These are phyloP conservation scores for Suhomyces taliae DNA, from an alignment of 1,139 yeast genomes.

Conservation along the genomic window DNA sequence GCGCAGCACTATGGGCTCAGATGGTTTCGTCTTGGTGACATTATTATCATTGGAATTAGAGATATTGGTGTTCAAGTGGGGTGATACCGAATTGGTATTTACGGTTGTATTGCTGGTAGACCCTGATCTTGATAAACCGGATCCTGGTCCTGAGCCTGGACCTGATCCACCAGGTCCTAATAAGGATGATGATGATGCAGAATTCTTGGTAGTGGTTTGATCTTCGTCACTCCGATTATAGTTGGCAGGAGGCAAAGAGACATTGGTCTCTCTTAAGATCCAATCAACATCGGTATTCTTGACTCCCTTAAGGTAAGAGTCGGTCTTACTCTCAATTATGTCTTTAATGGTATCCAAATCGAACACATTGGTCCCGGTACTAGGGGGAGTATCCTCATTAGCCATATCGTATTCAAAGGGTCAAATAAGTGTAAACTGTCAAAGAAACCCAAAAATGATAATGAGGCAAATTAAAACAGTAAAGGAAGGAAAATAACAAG, in stretches of 20 bases:
- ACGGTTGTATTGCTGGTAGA: background rate
- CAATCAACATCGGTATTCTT: constrained; percentile 45
- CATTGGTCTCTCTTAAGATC: constrained; percentile 44
- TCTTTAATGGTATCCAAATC: constrained; percentile 16
- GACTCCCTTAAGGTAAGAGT: constrained; percentile 27
- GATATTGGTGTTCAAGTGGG: constrained; percentile 30
- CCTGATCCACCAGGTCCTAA: background rate
- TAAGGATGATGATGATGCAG: background rate
- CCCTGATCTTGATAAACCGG: too few species aligned
- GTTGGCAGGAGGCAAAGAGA: constrained; percentile 6
- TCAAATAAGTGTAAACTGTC: background rate
- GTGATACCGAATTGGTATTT: background rate
- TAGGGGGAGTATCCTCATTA: background rate
- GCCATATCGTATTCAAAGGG: background rate
- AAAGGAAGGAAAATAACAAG: too few species aligned
- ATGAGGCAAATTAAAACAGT: too few species aligned
- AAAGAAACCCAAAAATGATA: too few species aligned
- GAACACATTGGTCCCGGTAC: constrained; percentile 6
- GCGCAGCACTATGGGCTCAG: constrained; percentile 35
- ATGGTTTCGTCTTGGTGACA: constrained; percentile 34
- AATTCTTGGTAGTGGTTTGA: background rate
- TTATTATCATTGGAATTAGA: constrained; percentile 38
- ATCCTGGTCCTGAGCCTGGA: background rate
- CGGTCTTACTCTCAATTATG: constrained; percentile 14
- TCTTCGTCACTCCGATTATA: background rate